Evolutionary conservation across 805 yeast species (phyloP), one percentile per base, ranked within the genome.

Genomic region (Candida broadrunensis): DNA sequence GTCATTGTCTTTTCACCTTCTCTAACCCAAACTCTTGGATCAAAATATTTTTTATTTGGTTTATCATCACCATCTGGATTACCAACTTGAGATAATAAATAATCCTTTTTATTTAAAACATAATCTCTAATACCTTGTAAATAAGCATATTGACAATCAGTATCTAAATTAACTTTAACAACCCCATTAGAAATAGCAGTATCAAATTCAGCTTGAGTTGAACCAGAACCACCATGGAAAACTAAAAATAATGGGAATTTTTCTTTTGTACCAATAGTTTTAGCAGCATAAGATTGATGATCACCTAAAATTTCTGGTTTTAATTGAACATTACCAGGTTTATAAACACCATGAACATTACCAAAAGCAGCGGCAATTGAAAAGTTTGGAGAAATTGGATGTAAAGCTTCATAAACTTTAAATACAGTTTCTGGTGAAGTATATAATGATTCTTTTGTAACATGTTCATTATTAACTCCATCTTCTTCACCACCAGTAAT

Each of bases 401-500:
- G 60, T 56, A 93, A 80, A 45, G 97, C 97, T 70, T 87, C 75
- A 83, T 88, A 78, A 60, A 93, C 98, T 53, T 80, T 81, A 75
- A 67, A 93, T 42, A 93, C 96, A 56, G 96, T 91, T 75, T 87
- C 96, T 60, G 99, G 88, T 58, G 83, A 81, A 57, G 99, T 93
- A 86, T 91, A 93, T 60, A 93, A 77, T 51, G 85, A 68, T 50
- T 86, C 89, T 75, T 85, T 85, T 65, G 81, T 80, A 54, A 88
- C 97, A 69, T 81, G 78, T 73, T 91, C 95, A 82, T 93, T 93
- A 85, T 93, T 93, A 63, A 93, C 99, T 83, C 99, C 99, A 67
- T 93, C 99, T 77, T 93, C 99, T 80, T 93, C 99, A 84, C 99
- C 99, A 77, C 99, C 99, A 69, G 99, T 93, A 83, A 93, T 93